Evolutionary conservation across 768 basidiomycete genomes (phyloP).

Genomic region (Tricholoma furcatifolium): DNA sequence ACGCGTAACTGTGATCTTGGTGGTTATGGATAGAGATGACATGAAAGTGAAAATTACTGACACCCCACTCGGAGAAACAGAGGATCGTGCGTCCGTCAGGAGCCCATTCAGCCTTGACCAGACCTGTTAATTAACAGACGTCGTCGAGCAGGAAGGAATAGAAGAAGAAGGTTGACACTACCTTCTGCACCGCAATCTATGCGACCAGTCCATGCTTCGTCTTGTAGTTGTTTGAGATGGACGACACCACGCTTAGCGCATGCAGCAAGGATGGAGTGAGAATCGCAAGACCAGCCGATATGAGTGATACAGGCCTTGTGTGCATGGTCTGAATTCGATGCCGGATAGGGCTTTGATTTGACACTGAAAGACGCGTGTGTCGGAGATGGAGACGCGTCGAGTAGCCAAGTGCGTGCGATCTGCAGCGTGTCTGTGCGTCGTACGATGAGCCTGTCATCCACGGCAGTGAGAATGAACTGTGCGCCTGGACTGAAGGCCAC

Average conservation of each 20-base stretch:
- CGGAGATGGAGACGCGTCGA: slow-evolving; percentile 54
- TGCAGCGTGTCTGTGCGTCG: slow-evolving; percentile 83
- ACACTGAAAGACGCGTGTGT: slow-evolving; percentile 43
- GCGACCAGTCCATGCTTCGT: slow-evolving; percentile 75
- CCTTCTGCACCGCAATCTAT: slow-evolving; percentile 82
- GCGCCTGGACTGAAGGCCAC: slow-evolving; percentile 85
- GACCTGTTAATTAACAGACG: slow-evolving; percentile 37
- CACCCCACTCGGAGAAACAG: slow-evolving; percentile 93
- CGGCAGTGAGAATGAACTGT: slow-evolving; percentile 81
- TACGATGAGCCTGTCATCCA: slow-evolving; percentile 77
- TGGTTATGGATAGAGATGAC: slow-evolving; percentile 3
- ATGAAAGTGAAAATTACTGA: slow-evolving; percentile 42
- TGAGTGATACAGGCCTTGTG: slow-evolving; percentile 60
- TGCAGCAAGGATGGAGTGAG: slow-evolving; percentile 81
- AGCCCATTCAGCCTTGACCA: slow-evolving; percentile 88
- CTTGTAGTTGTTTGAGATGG: slow-evolving; percentile 75
- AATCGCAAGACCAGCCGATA: slow-evolving; percentile 84
- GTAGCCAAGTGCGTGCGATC: slow-evolving; percentile 77
- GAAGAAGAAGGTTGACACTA: slow-evolving; percentile 7
- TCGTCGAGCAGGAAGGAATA: background rate
- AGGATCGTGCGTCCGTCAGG: slow-evolving; percentile 80
- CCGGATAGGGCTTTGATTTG: slow-evolving; percentile 27
- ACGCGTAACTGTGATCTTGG: slow-evolving; percentile 63
- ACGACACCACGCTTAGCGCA: slow-evolving; percentile 71
- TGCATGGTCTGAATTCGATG: slow-evolving; percentile 19